These are phyloP conservation scores for Lentinula aciculospora DNA, from an alignment of 768 basidiomycete species.

Conservation along the genomic window DNA sequence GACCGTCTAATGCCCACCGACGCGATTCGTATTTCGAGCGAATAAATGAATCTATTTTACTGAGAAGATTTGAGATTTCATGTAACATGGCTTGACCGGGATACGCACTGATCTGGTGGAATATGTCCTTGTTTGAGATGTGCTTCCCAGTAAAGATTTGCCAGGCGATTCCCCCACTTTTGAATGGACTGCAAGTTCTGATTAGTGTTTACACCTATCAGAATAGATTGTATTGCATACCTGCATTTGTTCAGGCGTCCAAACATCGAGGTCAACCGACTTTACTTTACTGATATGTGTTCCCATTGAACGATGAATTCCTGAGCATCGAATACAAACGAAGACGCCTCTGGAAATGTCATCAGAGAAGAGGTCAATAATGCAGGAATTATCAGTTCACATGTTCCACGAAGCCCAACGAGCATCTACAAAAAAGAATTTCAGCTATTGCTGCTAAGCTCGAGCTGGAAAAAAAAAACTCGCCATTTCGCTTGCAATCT, in stretches of 20 bases:
- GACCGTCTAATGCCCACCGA: conserved; percentile 92
- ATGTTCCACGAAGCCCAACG: conserved; percentile 98
- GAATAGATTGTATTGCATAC: conserved; percentile 32
- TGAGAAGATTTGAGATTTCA: conserved; percentile 20
- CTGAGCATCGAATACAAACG: conserved; percentile 95
- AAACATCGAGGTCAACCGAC: conserved; percentile 94
- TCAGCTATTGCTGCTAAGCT: conserved; percentile 6
- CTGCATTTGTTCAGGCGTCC: conserved; percentile 98
- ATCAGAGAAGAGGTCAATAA: conserved; percentile 5
- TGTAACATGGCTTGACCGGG: not conserved
- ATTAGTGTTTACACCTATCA: not conserved
- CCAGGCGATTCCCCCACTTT: conserved; percentile 91
- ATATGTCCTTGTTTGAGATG: conserved; percentile 88
- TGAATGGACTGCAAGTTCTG: conserved; percentile 57
- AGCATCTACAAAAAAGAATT: conserved; percentile 57
- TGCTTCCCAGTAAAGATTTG: conserved; percentile 96
- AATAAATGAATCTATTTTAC: conserved; percentile 97
- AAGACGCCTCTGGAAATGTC: conserved; percentile 67
- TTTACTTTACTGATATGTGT: conserved; percentile 98
- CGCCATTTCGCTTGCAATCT: conserved; percentile 96
- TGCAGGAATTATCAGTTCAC: conserved; percentile 34
- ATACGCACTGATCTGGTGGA: conserved; percentile 88
- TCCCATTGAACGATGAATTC: conserved; percentile 96
- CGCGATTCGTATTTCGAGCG: conserved; percentile 93
- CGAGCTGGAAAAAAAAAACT: conserved; percentile 16